phyloP scores from a whole-genome alignment of 257 asterid species.

The Gardenia jasminoides region DNA sequence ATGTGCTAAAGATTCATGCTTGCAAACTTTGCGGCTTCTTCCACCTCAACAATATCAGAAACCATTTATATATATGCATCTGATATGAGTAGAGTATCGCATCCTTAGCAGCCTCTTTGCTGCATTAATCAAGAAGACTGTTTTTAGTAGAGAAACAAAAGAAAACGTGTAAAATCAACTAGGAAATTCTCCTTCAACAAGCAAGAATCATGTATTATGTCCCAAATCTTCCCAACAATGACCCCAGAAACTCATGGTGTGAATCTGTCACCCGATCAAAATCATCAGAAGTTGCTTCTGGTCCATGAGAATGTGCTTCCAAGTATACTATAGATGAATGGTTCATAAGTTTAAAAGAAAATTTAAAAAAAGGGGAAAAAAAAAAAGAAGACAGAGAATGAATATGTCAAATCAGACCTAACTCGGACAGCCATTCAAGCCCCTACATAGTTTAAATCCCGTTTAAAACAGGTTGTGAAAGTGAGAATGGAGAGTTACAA shows the following conservation, averaged over 20 bases:
- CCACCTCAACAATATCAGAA: slow-evolving; percentile 71
- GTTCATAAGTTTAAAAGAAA: too few relatives aligned
- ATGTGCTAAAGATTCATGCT: slow-evolving; percentile 28
- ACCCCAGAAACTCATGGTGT: slow-evolving; percentile 54
- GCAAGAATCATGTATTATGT: too few relatives aligned
- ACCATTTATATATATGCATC: slow-evolving; percentile 63
- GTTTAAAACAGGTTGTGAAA: too few relatives aligned
- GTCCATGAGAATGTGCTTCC: slow-evolving; percentile 83
- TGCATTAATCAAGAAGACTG: slow-evolving; percentile 8
- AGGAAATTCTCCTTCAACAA: too few relatives aligned
- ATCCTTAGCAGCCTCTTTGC: slow-evolving; percentile 54
- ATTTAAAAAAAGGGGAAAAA: background rate
- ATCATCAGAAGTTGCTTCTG: slow-evolving; percentile 36
- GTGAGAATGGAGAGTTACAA: too few relatives aligned
- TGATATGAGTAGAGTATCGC: slow-evolving; percentile 64
- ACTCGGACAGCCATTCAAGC: background rate
- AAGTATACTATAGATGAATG: slow-evolving; percentile 71
- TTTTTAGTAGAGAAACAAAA: too few relatives aligned
- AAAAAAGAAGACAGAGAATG: too few relatives aligned
- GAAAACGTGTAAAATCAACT: too few relatives aligned
- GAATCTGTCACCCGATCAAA: slow-evolving; percentile 39
- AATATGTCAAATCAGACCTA: too few relatives aligned
- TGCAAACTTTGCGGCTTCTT: slow-evolving; percentile 54
- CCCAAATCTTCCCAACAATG: slow-evolving; percentile 60
- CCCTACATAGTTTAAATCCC: background rate